Percentiles rank a stretch among this genome's conserved stretches.
Evolutionary conservation across 257 asterid genomes (phyloP).

Genomic region (Coffea eugenioides): DNA sequence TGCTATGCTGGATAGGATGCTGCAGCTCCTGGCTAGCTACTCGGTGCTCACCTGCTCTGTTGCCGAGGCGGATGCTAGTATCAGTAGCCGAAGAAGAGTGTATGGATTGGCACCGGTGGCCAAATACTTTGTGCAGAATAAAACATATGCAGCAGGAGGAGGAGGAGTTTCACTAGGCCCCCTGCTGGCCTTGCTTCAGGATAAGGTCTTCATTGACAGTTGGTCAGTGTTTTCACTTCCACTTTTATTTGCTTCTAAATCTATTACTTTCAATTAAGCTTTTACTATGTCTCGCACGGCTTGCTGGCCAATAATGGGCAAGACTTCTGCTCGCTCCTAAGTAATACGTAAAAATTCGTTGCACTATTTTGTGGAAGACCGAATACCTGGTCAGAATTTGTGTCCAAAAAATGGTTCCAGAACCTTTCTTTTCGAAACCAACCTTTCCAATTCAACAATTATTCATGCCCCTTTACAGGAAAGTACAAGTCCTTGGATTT

Average conservation of each 20-base stretch:
- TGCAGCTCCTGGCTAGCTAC: constrained; percentile 32
- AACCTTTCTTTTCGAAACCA: no score
- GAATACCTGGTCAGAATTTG: no score
- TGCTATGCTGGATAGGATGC: constrained; percentile 34
- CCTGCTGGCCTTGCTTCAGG: not conserved
- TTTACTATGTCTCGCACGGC: not conserved
- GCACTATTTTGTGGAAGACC: no score
- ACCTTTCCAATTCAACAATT: no score
- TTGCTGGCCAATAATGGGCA: not conserved
- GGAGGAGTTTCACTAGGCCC: not conserved
- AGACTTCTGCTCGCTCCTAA: no score
- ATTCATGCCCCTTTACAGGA: no score
- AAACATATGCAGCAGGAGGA: not conserved
- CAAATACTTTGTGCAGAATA: constrained; percentile 24
- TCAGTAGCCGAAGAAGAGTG: not conserved
- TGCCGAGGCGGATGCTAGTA: constrained; percentile 20
- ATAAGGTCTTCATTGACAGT: not conserved
- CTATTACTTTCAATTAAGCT: not conserved
- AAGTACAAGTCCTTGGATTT: no score
- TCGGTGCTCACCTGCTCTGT: not conserved
- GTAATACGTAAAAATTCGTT: no score
- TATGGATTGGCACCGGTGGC: constrained; percentile 9
- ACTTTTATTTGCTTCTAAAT: not conserved
- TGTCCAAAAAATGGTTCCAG: no score
- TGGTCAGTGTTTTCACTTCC: not conserved